Evolutionary conservation across 352 stramenopile genomes (phyloP).

Genomic region (Phytophthora lateralis): DNA sequence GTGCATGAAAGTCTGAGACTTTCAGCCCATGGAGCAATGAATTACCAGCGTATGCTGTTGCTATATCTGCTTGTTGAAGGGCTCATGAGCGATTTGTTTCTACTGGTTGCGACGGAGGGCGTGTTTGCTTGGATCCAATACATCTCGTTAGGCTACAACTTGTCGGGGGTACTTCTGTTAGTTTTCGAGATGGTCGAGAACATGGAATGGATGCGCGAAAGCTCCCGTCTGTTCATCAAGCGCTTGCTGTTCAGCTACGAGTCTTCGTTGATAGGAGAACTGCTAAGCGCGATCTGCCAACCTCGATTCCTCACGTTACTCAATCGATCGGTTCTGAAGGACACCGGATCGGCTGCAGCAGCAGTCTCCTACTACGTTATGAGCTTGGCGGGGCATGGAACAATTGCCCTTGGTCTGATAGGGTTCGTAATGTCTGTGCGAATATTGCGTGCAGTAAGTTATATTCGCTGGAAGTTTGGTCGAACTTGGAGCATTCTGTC

Average conservation of each 20-base stretch:
- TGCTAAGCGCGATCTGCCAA: conserved; percentile 6
- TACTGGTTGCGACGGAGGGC: conserved; percentile 21
- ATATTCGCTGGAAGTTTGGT: conserved; percentile 16
- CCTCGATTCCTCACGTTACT: conserved; percentile 9
- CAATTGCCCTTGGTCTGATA: conserved; percentile 13
- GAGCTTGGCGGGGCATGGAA: conserved; percentile 4
- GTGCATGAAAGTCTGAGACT: conserved; percentile 14
- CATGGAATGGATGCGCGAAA: conserved; percentile 4
- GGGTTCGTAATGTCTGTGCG: conserved; percentile 17
- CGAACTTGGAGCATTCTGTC: conserved; percentile 14
- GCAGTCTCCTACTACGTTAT: conserved; percentile 15
- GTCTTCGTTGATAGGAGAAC: conserved; percentile 19
- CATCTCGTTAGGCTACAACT: conserved; percentile 27
- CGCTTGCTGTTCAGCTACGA: conserved; percentile 21
- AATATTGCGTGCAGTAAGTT: conserved; percentile 9
- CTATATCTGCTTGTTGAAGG: conserved; percentile 27
- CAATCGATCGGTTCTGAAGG: conserved; percentile 2
- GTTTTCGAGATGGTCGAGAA: conserved; percentile 30
- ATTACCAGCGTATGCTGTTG: conserved; percentile 16
- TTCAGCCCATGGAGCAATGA: conserved; percentile 11
- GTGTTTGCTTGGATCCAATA: conserved; percentile 21
- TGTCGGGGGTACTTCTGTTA: conserved; percentile 23
- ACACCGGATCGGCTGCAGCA: not conserved
- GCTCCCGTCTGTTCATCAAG: conserved; percentile 2
- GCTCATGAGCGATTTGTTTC: conserved; percentile 27